Conservation (phyloP, 1,284 basidiomycete species). For the Rhodotorula sp. region DNA sequence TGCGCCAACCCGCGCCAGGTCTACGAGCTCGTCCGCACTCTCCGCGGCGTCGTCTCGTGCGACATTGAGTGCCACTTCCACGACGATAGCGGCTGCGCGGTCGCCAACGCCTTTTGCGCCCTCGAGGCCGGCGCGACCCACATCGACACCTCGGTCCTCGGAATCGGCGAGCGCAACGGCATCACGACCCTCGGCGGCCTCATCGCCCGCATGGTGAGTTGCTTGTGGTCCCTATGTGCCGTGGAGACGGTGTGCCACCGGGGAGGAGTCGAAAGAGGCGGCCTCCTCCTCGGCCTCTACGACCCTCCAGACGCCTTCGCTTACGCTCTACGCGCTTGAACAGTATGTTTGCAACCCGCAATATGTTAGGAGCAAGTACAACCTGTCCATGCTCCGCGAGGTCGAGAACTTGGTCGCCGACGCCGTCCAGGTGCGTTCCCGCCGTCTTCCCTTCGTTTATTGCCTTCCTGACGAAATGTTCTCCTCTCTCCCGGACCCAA, state of each 20-base stretch:
- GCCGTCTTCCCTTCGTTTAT: not conserved
- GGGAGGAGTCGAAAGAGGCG: not conserved
- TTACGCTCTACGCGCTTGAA: conserved; percentile 49
- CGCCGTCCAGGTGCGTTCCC: conserved; percentile 69
- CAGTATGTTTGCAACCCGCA: conserved; percentile 65
- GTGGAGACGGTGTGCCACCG: too few relatives aligned
- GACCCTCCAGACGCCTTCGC: not conserved
- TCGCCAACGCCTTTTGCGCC: conserved; percentile 97
- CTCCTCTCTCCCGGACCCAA: too few relatives aligned
- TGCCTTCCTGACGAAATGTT: not conserved
- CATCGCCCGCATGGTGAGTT: conserved; percentile 79
- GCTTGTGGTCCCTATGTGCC: not conserved
- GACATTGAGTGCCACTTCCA: conserved; percentile 99
- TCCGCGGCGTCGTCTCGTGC: conserved; percentile 90
- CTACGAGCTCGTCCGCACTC: conserved; percentile 94
- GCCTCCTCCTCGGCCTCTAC: not conserved
- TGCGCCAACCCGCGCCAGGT: conserved; percentile 99
- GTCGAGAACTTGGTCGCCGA: conserved; percentile 99
- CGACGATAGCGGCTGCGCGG: conserved; percentile 91
- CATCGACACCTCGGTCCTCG: conserved; percentile 90
- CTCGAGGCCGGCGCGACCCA: conserved; percentile 99
- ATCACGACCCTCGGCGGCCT: conserved; percentile 98
- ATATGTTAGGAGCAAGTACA: conserved; percentile 99
- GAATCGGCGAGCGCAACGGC: conserved; percentile 98
- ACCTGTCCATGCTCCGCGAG: conserved; percentile 93